Percentiles rank a stretch among this genome's conserved stretches.
phyloP scores from a whole-genome alignment of 139 green algal genomes.

The Spirogloea muscicola region DNA sequence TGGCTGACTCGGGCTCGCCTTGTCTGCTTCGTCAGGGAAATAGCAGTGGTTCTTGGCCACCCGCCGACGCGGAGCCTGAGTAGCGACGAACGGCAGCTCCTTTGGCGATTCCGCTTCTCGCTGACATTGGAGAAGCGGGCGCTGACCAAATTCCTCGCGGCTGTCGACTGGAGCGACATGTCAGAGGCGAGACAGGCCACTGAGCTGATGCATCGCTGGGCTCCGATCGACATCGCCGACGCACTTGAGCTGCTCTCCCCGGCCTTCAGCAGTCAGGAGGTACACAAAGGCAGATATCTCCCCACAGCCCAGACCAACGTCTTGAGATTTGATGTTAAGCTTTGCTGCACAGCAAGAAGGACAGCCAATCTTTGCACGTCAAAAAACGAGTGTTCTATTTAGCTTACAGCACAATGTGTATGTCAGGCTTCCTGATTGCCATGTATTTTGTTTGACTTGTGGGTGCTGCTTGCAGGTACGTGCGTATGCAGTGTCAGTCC shows the following conservation, averaged over 20 bases:
- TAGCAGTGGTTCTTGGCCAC: constrained; percentile 20
- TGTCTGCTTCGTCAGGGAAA: constrained; percentile 10
- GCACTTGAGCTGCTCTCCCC: constrained; percentile 91
- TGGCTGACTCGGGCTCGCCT: background rate
- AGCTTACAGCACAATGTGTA: too few relatives aligned
- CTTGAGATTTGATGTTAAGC: too few relatives aligned
- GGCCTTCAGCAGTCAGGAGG: constrained; percentile 62
- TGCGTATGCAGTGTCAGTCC: constrained; percentile 64
- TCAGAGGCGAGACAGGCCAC: constrained; percentile 58
- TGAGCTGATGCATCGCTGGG: constrained; percentile 83
- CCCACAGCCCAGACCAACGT: too few relatives aligned
- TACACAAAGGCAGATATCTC: constrained; percentile 5
- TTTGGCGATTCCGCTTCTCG: constrained; percentile 84
- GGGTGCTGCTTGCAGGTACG: constrained; percentile 61
- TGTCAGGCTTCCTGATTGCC: too few relatives aligned
- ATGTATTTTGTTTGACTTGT: too few relatives aligned
- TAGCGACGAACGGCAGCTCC: constrained; percentile 49
- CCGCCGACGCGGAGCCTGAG: constrained; percentile 6
- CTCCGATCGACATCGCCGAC: constrained; percentile 74
- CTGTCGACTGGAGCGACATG: constrained; percentile 89
- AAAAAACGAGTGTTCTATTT: too few relatives aligned
- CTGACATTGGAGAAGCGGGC: constrained; percentile 69
- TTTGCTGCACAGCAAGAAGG: too few relatives aligned
- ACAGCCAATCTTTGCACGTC: too few relatives aligned
- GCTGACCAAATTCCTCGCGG: constrained; percentile 79